A percentile compares a stretch with the other conserved stretches of the same genome.
phyloP scores from a whole-genome alignment of 2,329 filamentous ascomycete genomes.

The Alternaria atra region DNA sequence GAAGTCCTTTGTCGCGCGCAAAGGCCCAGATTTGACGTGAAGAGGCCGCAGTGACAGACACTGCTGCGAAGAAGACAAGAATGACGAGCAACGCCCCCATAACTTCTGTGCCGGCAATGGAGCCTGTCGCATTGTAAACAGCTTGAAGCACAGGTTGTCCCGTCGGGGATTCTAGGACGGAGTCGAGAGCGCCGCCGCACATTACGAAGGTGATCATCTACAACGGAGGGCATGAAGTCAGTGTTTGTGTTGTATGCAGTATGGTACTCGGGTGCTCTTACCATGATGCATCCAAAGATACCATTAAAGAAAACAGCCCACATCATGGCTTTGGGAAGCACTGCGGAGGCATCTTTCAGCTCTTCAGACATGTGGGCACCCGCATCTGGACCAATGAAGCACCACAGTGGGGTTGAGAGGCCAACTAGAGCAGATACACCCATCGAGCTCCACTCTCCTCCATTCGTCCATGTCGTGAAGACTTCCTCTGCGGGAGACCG shows the following conservation, averaged over 20 bases:
- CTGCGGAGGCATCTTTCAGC: conserved; percentile 39
- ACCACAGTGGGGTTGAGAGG: conserved; percentile 43
- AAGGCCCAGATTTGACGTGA: conserved; percentile 41
- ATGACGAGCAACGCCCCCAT: conserved; percentile 39
- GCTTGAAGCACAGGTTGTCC: conserved; percentile 35
- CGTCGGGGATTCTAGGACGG: conserved; percentile 23
- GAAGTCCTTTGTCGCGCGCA: conserved; percentile 30
- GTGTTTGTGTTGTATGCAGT: background rate
- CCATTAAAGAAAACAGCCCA: conserved; percentile 50
- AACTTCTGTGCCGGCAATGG: conserved; percentile 27
- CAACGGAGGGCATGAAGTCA: background rate
- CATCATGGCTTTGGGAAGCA: conserved; percentile 51
- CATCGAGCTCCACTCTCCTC: conserved; percentile 53
- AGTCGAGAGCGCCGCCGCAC: conserved; percentile 47
- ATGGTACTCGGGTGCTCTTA: background rate
- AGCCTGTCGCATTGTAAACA: conserved; percentile 38
- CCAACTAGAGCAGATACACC: conserved; percentile 55
- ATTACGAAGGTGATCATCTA: conserved; percentile 38
- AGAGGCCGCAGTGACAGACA: conserved; percentile 38
- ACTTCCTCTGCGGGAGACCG: conserved; percentile 50
- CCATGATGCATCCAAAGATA: conserved; percentile 48
- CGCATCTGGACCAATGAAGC: conserved; percentile 49
- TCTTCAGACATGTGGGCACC: conserved; percentile 51
- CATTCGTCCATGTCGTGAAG: conserved; percentile 57
- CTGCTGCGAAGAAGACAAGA: conserved; percentile 46